These are phyloP conservation scores for Forsythia viridissima DNA, from an alignment of 257 asterid species.

Conservation along the genomic window DNA sequence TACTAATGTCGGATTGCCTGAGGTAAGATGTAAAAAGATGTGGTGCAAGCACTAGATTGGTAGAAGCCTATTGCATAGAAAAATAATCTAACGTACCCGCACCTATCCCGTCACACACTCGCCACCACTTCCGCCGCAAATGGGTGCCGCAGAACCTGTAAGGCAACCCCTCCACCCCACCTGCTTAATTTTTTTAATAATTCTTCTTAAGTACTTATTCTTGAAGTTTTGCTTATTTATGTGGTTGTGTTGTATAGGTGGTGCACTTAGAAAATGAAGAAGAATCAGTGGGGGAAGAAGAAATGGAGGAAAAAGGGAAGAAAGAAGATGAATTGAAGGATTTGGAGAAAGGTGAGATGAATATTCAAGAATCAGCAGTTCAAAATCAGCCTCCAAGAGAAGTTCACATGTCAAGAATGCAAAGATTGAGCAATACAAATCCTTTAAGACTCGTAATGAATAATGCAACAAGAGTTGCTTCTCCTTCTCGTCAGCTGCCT, in stretches of 20 bases:
- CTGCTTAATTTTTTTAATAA: background rate
- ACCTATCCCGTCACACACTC: constrained; percentile 31
- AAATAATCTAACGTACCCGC: constrained; percentile 55
- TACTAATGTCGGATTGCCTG: background rate
- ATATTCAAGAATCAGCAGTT: constrained; percentile 30
- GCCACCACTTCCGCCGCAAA: constrained; percentile 42
- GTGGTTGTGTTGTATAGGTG: constrained; percentile 20
- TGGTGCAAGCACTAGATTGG: constrained; percentile 24
- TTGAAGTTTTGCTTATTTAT: background rate
- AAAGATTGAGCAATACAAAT: constrained; percentile 73
- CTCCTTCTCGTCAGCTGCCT: constrained; percentile 24
- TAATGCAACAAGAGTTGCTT: constrained; percentile 24
- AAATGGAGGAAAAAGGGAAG: constrained; percentile 21
- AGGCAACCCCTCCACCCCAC: constrained; percentile 21
- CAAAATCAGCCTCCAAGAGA: constrained; percentile 43
- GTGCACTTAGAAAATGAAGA: constrained; percentile 34
- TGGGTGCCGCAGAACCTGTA: constrained; percentile 77
- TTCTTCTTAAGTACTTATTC: background rate
- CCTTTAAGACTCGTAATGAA: constrained; percentile 76
- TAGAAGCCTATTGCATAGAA: constrained; percentile 31
- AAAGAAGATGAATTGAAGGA: constrained; percentile 34
- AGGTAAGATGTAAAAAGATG: background rate
- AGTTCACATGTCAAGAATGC: constrained; percentile 74
- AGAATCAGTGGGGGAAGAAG: constrained; percentile 2
- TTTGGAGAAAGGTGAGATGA: constrained; percentile 73